These are phyloP conservation scores for Aphanomyces stellatus DNA, from an alignment of 352 stramenopile genomes.

Conservation along the genomic window DNA sequence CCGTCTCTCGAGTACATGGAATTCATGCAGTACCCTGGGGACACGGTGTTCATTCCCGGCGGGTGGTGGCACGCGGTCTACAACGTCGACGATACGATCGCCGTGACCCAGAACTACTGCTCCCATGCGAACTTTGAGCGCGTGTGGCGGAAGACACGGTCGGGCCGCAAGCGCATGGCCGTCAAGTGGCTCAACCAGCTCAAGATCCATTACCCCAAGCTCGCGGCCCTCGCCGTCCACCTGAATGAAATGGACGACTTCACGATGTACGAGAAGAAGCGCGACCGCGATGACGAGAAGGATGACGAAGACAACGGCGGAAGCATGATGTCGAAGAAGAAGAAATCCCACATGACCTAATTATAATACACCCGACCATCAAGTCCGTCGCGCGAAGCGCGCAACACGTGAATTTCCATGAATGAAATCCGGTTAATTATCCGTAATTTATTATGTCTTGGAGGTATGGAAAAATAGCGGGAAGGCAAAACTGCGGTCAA, in stretches of 20 bases:
- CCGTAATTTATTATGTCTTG: background rate
- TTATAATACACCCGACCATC: background rate
- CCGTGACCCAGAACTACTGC: conserved; percentile 93
- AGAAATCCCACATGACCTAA: conserved; percentile 25
- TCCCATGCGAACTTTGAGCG: conserved; percentile 80
- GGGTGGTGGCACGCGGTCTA: conserved; percentile 92
- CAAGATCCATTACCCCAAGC: conserved; percentile 63
- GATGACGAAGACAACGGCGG: conserved; percentile 13
- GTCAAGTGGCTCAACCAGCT: conserved; percentile 90
- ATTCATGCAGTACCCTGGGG: conserved; percentile 83
- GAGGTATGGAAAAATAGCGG: conserved; percentile 8
- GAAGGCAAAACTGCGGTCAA: background rate
- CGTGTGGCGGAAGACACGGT: conserved; percentile 84
- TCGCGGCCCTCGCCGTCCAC: conserved; percentile 63
- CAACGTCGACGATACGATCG: conserved; percentile 87
- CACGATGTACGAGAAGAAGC: conserved; percentile 58
- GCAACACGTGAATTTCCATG: background rate
- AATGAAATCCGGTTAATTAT: conserved; percentile 17
- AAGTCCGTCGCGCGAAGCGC: conserved; percentile 14
- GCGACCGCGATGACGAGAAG: conserved; percentile 13
- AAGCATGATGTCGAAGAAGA: conserved; percentile 22
- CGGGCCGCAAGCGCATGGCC: conserved; percentile 90
- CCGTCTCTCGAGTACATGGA: conserved; percentile 66
- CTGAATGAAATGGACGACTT: conserved; percentile 87
- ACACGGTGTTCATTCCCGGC: conserved; percentile 89